A percentile compares a stretch with the other conserved stretches of the same genome.
These are phyloP conservation scores for Leccinum solheimii DNA, from an alignment of 1,284 basidiomycete species.

Conservation along the genomic window DNA sequence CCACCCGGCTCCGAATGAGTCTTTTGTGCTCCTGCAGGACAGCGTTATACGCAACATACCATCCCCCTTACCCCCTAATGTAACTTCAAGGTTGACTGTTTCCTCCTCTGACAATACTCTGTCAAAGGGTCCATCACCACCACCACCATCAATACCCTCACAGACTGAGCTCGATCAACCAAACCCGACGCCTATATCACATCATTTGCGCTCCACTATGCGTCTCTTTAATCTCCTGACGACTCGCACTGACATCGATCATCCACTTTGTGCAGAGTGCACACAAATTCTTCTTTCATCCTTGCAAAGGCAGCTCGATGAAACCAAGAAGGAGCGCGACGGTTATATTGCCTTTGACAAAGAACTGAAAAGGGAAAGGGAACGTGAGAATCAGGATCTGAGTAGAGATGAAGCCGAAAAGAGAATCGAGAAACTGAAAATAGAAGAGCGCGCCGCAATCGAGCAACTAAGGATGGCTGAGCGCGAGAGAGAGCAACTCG, in stretches of 20 bases:
- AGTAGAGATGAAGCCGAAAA: constrained; percentile 64
- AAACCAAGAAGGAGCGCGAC: constrained; percentile 89
- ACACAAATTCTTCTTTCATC: constrained; percentile 79
- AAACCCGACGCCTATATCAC: constrained; percentile 73
- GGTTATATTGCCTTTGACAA: constrained; percentile 92
- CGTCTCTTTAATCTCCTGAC: constrained; percentile 81
- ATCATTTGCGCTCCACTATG: constrained; percentile 72
- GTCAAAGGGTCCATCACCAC: constrained; percentile 23
- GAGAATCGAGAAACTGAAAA: constrained; percentile 71
- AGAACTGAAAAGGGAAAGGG: constrained; percentile 74
- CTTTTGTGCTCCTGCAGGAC: constrained; percentile 87
- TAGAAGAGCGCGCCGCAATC: constrained; percentile 72
- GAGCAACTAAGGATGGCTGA: constrained; percentile 75
- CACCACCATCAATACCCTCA: constrained; percentile 28
- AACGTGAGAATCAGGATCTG: constrained; percentile 61
- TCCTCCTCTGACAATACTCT: constrained; percentile 34
- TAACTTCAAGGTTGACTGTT: constrained; percentile 42
- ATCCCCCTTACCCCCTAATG: constrained; percentile 40
- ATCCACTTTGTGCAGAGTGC: constrained; percentile 95
- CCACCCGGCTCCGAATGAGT: constrained; percentile 68
- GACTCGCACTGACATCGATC: constrained; percentile 82
- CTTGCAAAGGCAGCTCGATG: constrained; percentile 83
- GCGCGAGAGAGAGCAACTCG: constrained; percentile 71
- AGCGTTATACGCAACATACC: constrained; percentile 71
- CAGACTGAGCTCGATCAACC: constrained; percentile 49